Percentiles rank a stretch among this genome's conserved stretches.
Conservation (phyloP, 2,329 filamentous ascomycete species). For the Lecanicillium sp. region DNA sequence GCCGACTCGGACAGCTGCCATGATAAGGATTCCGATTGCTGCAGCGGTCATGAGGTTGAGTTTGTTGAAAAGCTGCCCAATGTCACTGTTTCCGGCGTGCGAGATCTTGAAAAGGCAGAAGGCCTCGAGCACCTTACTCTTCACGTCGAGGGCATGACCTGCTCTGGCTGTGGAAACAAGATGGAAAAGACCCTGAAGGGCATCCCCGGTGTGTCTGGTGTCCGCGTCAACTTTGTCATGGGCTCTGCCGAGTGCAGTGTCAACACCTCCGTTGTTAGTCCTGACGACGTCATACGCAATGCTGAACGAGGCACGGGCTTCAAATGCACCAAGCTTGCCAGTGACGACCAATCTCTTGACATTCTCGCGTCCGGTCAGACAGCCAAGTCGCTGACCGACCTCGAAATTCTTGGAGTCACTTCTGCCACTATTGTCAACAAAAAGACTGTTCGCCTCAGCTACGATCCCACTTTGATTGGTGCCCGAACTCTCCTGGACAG, state of each 20-base stretch:
- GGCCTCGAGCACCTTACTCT: conserved; percentile 19
- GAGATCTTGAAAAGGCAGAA: conserved; percentile 18
- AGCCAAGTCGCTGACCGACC: conserved; percentile 14
- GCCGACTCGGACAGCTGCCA: conserved; percentile 4
- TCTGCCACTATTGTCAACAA: conserved; percentile 19
- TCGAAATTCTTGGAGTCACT: conserved; percentile 17
- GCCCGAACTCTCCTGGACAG: conserved; percentile 19
- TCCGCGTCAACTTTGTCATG: conserved; percentile 30
- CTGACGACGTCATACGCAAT: conserved; percentile 19
- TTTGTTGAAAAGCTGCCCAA: conserved; percentile 2
- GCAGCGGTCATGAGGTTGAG: conserved; percentile 7
- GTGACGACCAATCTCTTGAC: conserved; percentile 21
- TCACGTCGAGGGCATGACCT: conserved; percentile 27
- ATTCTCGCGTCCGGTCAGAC: conserved; percentile 15
- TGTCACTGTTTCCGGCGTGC: neutral
- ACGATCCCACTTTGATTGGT: conserved; percentile 25
- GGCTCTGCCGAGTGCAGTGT: conserved; percentile 26
- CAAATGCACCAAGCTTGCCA: conserved; percentile 15
- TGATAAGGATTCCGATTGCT: conserved; percentile 8
- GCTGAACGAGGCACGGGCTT: conserved; percentile 23
- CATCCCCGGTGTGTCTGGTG: conserved; percentile 20
- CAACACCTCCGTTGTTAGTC: conserved; percentile 15
- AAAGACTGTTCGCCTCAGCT: conserved; percentile 21
- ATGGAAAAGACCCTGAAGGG: conserved; percentile 19
- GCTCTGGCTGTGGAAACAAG: conserved; percentile 28